Base-by-base conservation (phyloP, 2,329 filamentous ascomycete species). In the Phoma sp. region DNA sequence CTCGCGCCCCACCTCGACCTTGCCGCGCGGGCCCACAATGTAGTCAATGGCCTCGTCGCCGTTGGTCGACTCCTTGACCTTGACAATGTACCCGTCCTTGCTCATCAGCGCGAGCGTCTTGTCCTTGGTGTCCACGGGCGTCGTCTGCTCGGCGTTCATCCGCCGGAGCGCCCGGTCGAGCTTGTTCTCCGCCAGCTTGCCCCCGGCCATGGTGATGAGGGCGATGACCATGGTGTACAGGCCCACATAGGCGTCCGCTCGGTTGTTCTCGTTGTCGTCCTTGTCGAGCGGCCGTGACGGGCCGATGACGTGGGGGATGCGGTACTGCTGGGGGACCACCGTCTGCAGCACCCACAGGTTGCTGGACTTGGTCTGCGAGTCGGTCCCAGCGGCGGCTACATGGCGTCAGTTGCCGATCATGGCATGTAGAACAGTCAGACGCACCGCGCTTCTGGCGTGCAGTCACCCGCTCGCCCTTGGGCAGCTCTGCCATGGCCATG, bases 401-500 rank as follows among this genome's bases (percentile, higher is more conserved):
- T 39, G 8, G 36, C 33, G 29, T 43, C 39, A 55, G 33, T 25
- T n/a, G n/a, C n/a, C n/a, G n/a, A n/a, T n/a, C n/a, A n/a, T n/a
- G n/a, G n/a, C 25, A 41, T 31, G n/a, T 12, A 17, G 12, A 10
- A 10, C 4, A 17, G 5, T 9, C 3, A 51, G 4, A 69, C 78
- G 57, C 77, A 88, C 89, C 90, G 81, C 90, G 88, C 65, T 91
- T 85, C 71, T 96, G 90, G 55, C 86, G 87, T 31, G 96, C 77
- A 0, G 92, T 92, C 43, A 90, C 83, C 74, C 92, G 96, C 69
- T 97, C 94, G 68, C 84, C 85, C 1, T 84, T 81, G 0, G 95
- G 92, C 44, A 98, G 81, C 76, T 97, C 93, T 4, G 86, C 82
- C 82, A 99, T 84, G 73, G 93, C 84, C 92, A 98, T 96, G n/a